Conservation (phyloP, 768 basidiomycete genomes). For the Erythrobasidium yunnanense region DNA sequence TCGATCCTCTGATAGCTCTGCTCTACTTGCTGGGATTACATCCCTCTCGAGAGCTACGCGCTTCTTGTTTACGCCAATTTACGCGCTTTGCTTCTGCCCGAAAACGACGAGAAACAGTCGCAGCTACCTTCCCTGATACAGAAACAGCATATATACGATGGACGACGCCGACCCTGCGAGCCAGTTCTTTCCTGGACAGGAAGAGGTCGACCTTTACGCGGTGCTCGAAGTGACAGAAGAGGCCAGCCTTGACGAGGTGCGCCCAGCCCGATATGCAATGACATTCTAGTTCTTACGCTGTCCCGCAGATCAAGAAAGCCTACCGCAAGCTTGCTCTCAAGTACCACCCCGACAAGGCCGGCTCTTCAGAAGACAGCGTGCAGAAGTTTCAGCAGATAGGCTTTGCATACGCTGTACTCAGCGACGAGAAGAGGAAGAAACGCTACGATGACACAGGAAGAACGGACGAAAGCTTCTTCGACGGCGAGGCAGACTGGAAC, state of each 20-base stretch:
- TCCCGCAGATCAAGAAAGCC: slow-evolving; percentile 39
- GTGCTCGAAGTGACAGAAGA: slow-evolving; percentile 16
- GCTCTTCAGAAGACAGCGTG: slow-evolving; percentile 49
- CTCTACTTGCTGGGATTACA: too few species aligned
- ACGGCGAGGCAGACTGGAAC: slow-evolving; percentile 78
- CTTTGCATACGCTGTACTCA: slow-evolving; percentile 80
- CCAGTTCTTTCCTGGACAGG: slow-evolving; percentile 22
- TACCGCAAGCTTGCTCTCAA: slow-evolving; percentile 73
- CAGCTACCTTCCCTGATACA: too few species aligned
- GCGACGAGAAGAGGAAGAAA: slow-evolving; percentile 62
- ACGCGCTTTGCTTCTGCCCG: too few species aligned
- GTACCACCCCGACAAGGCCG: slow-evolving; percentile 74
- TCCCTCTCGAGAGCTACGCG: too few species aligned
- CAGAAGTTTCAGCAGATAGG: slow-evolving; percentile 73
- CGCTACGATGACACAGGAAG: slow-evolving; percentile 76
- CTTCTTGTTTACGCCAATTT: too few species aligned
- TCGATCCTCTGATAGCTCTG: too few species aligned
- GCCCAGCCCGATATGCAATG: slow-evolving; percentile 11
- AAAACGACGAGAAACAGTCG: too few species aligned
- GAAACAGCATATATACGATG: too few species aligned
- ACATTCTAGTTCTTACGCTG: slow-evolving; percentile 14
- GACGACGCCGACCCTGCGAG: slow-evolving; percentile 22
- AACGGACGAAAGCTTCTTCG: slow-evolving; percentile 64
- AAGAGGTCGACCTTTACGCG: slow-evolving; percentile 32
- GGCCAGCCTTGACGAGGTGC: slow-evolving; percentile 24